Evolutionary conservation across 371 early-diverging fungal species (phyloP), one percentile per base, ranked within the genome.

Genomic region (Haplosporangium sp.): DNA sequence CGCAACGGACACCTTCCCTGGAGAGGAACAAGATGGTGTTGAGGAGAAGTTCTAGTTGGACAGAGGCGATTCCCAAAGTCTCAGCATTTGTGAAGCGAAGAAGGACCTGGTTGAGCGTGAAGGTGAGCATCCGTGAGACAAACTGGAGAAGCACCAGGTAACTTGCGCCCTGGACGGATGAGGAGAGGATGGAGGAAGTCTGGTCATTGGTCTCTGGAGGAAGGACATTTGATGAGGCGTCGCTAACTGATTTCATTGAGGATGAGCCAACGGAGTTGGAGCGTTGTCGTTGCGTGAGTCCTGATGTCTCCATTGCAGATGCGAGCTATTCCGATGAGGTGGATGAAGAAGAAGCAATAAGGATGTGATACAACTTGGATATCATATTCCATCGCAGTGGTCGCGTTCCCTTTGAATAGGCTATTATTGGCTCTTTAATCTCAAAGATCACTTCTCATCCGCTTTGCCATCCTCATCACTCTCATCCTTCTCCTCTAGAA

Each of bases 1-100:
- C 96, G 82, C 92, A 92, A 23, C 98, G 89, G 54, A 96, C 88
- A 21, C 92, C 92, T 80, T 98, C 98, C 12, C 98, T 86, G 0
- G 96, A 95, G 23, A 98, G 86, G 80, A 98, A 97, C 51, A 98
- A 83, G 48, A 97, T 91, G 0, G 97, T 92, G 16, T 91, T 90
- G 13, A 94, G 81, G 13, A 96, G 74, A 12, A 98, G 87, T 81
- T 98, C 98, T 37, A 98, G 83, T 53, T 94, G 90, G 51, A 96
- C 89, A 1, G 91, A 88, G 0, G 95, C 96, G 14, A 95, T 87
- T 5, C 97, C 98, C 45, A 95, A 87, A 1, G 92, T 90, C 46
- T 85, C 85, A 14, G 93, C 87, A 14, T 89, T 81, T 11, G 91
- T 87, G 69, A 76, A 87, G 20, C 91, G 90, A 36, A 94, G 73